Base-by-base conservation (phyloP, 2,329 filamentous ascomycete species). In the Aspergillus brunneoviolaceus region DNA sequence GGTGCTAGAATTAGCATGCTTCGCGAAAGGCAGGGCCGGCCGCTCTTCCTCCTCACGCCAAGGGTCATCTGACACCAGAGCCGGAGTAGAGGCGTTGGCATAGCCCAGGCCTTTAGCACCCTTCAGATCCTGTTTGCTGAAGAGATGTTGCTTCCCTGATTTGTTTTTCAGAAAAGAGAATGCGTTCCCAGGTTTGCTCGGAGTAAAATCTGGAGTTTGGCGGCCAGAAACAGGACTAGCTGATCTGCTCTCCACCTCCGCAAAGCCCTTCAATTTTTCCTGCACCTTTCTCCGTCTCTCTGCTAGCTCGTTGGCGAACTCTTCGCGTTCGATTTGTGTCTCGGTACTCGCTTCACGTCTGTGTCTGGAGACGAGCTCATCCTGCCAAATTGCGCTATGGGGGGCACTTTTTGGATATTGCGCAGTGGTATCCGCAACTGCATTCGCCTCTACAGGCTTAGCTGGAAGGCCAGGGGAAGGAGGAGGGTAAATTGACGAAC, bases 401-500 rank as follows among this genome's bases (percentile, higher is more conserved):
- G 62, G 50, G 23, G 55, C 52, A 11, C 33, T 33, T 27, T 59
- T 29, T 9, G 35, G 61, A 23, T 33, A 48, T 16, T 49, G 52
- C 23, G 39, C 57, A 27, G 35, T 31, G 5, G 51, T 16, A 14
- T 59, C 42, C 14, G 53, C 25, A 11, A 49, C 14, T 2, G 23
- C 21, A 9, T 65, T 53, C 11, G 49, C 42, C 11, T 77, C 74
- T 11, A 72, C 65, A 6, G 71, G 72, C 31, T 69, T 72, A 4
- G 75, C 62, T 49, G 74, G 68, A 29, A 81, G 64, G 3, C 65
- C 65, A 39, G 75, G 73, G 10, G 79, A 79, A 25, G 76, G 77
- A 58, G 77, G 78, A 27, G 85, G 86, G 66, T 91, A 92, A 27
- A 95, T 82, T 0, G 92, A 96, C 0, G 94, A 98, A 14, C 87